Conservation (phyloP, 2,329 filamentous ascomycete genomes). For the Cadophora luteo-olivacea region DNA sequence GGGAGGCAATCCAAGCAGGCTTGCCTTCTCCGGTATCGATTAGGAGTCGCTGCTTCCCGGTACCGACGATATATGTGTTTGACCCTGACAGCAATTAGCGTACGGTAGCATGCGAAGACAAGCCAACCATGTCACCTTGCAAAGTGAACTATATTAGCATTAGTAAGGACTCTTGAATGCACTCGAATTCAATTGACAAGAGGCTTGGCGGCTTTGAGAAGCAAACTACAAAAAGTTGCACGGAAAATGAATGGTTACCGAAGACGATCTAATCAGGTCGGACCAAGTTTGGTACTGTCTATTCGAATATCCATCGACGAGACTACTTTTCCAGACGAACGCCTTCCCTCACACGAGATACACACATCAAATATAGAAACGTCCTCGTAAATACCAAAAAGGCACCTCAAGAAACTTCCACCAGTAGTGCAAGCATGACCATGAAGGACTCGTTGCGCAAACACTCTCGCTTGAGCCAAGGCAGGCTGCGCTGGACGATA, state of each 20-base stretch:
- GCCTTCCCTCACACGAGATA: too few species aligned
- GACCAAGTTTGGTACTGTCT: neutral
- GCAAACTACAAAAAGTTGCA: neutral
- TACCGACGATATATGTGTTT: constrained; percentile 93
- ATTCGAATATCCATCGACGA: neutral
- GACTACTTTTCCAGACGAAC: too few species aligned
- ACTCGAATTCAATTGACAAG: neutral
- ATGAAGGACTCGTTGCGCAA: too few species aligned
- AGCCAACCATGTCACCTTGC: constrained; percentile 54
- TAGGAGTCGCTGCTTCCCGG: constrained; percentile 74
- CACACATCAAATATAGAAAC: too few species aligned
- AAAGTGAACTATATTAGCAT: constrained; percentile 56
- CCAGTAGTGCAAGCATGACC: too few species aligned
- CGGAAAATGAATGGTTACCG: neutral
- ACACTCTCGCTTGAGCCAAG: too few species aligned
- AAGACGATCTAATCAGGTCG: neutral
- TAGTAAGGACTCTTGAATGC: neutral
- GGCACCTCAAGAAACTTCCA: too few species aligned
- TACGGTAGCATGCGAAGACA: neutral
- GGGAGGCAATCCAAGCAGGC: constrained; percentile 71
- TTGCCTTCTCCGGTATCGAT: constrained; percentile 87
- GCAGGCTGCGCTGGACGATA: neutral
- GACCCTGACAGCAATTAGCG: constrained; percentile 68
- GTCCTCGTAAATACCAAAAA: too few species aligned
- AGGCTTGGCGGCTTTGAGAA: neutral